phyloP scores from a whole-genome alignment of 2,329 filamentous ascomycete genomes.

The Colletotrichum incanum region DNA sequence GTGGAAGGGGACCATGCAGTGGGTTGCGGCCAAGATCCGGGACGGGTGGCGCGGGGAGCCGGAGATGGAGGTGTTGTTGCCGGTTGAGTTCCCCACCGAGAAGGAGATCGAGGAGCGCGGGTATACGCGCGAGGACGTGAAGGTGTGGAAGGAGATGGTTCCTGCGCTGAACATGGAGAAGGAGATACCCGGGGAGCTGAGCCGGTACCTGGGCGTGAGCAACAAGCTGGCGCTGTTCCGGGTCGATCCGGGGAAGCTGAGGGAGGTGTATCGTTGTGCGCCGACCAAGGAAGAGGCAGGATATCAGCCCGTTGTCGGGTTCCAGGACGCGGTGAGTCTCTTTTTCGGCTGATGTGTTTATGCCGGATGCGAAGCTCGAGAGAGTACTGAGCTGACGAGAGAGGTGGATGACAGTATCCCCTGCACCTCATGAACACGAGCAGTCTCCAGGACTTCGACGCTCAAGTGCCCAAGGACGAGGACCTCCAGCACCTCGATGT shows the following conservation, averaged over 20 bases:
- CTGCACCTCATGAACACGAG: slow-evolving; percentile 78
- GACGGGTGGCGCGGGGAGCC: slow-evolving; percentile 65
- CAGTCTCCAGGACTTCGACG: slow-evolving; percentile 74
- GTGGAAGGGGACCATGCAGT: slow-evolving; percentile 62
- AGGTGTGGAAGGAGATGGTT: slow-evolving; percentile 74
- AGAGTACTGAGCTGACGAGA: background rate
- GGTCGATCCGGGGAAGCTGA: slow-evolving; percentile 70
- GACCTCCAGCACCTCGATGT: slow-evolving; percentile 69
- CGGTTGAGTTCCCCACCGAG: slow-evolving; percentile 73
- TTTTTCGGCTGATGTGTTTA: background rate
- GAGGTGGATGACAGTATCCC: slow-evolving; percentile 68
- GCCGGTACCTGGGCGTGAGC: slow-evolving; percentile 76
- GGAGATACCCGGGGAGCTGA: slow-evolving; percentile 75
- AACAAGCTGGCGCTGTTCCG: slow-evolving; percentile 79
- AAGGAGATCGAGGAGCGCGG: slow-evolving; percentile 71
- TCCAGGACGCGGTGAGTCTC: slow-evolving; percentile 77
- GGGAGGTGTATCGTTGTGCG: slow-evolving; percentile 74
- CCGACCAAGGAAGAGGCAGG: slow-evolving; percentile 72
- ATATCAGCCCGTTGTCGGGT: slow-evolving; percentile 77
- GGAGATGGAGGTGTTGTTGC: slow-evolving; percentile 77
- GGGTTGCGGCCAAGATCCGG: slow-evolving; percentile 66
- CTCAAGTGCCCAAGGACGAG: slow-evolving; percentile 67
- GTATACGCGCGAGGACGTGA: slow-evolving; percentile 74
- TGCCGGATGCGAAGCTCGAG: background rate
- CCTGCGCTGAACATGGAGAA: slow-evolving; percentile 70